Base-by-base conservation (phyloP, 2,329 filamentous ascomycete genomes). In the Harringtonia lauricola region DNA sequence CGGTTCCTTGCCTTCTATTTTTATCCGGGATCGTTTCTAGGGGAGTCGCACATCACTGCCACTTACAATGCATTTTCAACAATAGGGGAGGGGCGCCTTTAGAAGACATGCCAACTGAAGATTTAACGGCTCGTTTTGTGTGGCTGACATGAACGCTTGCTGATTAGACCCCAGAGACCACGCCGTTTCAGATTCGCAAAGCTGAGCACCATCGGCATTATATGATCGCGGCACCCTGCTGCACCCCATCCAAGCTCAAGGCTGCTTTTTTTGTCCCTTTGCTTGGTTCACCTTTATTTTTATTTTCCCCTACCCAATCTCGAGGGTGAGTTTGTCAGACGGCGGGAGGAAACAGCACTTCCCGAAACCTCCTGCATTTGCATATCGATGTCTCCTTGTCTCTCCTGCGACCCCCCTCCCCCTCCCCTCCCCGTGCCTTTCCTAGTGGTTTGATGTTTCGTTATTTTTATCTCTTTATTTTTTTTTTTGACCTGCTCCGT, bases 181-280 rank as follows among this genome's bases (percentile, higher is more conserved):
- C 38, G 41, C 38, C 45, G 49, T 51, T 51, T 51, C 49, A 51
- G 41, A 47, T 47, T 48, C 36, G 36, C 42, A 44, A 39, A 48
- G 22, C 44, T 39, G 43, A 40, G 33, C 43, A 44, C 48, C 35
- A 24, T 36, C 47, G 45, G 47, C 45, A 49, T 41, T 46, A 47
- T 41, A 37, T 43, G 43, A 47, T 47, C 45, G 36, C 45, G 34
- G 34, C 42, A 36, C 45, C 36, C 42, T 44, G 36, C 41, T 46
- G 38, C 34, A 43, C 40, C 31, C 39, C 40, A 26, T 33, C 14
- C 36, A 30, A 36, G 19, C n/a, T 21, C 22, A 13, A 36, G 15
- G 6, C 24, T 33, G 8, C 35, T 34, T 31, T 34, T 14, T 31
- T 15, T 19, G 29, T 33, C 26, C 24, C 22, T 42, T 43, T 39